Percentiles rank a stretch among this genome's conserved stretches.
Conservation (phyloP, 768 basidiomycete species). For the Hygrocybe coccinea region DNA sequence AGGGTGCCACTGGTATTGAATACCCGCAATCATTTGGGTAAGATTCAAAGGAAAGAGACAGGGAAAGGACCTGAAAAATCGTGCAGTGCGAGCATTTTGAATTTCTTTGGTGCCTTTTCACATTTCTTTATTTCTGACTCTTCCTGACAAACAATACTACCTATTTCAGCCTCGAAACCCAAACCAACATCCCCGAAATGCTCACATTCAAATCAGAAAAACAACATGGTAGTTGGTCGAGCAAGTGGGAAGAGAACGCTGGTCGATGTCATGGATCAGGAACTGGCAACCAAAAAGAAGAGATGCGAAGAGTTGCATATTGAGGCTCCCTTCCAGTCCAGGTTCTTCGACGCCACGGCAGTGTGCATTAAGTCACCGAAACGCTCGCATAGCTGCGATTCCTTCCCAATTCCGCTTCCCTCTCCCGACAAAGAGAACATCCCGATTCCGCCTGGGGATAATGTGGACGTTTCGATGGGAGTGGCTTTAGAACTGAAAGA, state of each 20-base stretch:
- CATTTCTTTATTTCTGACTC: not conserved
- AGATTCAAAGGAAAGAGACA: conserved; percentile 37
- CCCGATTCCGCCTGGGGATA: conserved; percentile 25
- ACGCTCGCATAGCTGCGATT: not conserved
- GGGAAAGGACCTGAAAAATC: conserved; percentile 41
- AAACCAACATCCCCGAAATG: conserved; percentile 15
- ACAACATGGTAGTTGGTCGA: conserved; percentile 40
- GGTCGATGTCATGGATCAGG: conserved; percentile 64
- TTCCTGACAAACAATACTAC: conserved; percentile 3
- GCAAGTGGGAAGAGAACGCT: conserved; percentile 75
- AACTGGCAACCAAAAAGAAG: conserved; percentile 49
- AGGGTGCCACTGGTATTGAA: conserved; percentile 33
- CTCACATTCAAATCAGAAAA: conserved; percentile 19
- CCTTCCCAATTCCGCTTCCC: not conserved
- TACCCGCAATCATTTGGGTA: conserved; percentile 15
- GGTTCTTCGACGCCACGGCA: conserved; percentile 5
- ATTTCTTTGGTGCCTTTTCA: conserved; percentile 56
- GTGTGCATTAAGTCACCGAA: not conserved
- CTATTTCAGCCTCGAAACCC: conserved; percentile 36
- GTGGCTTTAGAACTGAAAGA: conserved; percentile 42
- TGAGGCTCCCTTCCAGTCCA: not conserved
- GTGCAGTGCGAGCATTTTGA: conserved; percentile 42
- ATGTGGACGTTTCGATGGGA: conserved; percentile 31
- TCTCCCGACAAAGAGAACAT: conserved; percentile 42
- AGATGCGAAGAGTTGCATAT: not conserved